Evolutionary conservation across 208 protist genomes (phyloP).

Genomic region (Trichomonas tenax): DNA sequence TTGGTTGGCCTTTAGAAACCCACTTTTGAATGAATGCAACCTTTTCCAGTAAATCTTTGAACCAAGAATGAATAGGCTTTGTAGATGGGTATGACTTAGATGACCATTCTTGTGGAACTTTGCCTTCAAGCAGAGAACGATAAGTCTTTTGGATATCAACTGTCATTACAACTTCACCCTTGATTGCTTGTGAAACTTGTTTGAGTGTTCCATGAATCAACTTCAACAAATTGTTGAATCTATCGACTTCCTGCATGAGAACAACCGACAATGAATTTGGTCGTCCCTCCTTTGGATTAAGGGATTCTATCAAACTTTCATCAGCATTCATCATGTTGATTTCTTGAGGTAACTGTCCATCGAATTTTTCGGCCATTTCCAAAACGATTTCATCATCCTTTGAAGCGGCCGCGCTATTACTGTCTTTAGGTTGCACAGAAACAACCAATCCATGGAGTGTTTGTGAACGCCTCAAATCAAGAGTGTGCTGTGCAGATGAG

Average conservation of each 20-base stretch:
- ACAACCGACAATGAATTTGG: background rate
- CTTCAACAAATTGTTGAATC: background rate
- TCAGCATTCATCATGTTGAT: background rate
- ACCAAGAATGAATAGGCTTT: conserved; percentile 82
- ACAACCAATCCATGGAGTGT: conserved; percentile 67
- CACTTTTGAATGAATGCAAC: conserved; percentile 76
- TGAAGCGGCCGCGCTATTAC: conserved; percentile 24
- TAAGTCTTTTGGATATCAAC: conserved; percentile 79
- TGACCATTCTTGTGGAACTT: conserved; percentile 74
- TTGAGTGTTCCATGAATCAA: conserved; percentile 15
- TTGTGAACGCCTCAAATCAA: conserved; percentile 72
- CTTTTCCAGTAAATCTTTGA: conserved; percentile 72
- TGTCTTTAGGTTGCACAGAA: conserved; percentile 64
- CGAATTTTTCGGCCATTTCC: conserved; percentile 66
- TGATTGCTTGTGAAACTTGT: conserved; percentile 74
- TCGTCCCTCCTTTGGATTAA: background rate
- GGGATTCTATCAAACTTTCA: background rate
- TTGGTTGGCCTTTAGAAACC: conserved; percentile 69
- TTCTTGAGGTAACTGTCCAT: conserved; percentile 33
- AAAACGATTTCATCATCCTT: conserved; percentile 69
- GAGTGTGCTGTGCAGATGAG: conserved; percentile 80
- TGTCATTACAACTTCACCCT: conserved; percentile 83
- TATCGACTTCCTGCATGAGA: background rate
- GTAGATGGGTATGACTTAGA: conserved; percentile 71
- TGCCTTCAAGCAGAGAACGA: conserved; percentile 68